These are phyloP conservation scores for Nemophila menziesii DNA, from an alignment of 257 asterid genomes.

Conservation along the genomic window DNA sequence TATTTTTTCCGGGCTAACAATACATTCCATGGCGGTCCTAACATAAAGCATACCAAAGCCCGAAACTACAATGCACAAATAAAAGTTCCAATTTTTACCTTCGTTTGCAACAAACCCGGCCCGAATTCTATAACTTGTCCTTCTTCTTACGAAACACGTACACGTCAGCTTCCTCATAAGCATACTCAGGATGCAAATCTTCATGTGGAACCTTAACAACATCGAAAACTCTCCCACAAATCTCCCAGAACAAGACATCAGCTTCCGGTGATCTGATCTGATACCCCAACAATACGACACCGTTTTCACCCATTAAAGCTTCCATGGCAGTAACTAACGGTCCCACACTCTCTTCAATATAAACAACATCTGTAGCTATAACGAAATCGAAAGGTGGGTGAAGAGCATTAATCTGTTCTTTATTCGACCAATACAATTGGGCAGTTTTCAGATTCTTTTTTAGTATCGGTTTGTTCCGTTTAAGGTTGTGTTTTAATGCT, in stretches of 20 bases:
- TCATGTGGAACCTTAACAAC: slow-evolving; percentile 65
- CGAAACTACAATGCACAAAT: too few relatives aligned
- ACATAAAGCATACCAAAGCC: too few relatives aligned
- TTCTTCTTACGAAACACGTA: slow-evolving; percentile 61
- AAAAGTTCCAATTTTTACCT: too few relatives aligned
- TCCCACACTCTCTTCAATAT: slow-evolving; percentile 72
- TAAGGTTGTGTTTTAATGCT: slow-evolving; percentile 72
- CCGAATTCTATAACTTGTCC: slow-evolving; percentile 8
- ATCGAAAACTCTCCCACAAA: slow-evolving; percentile 41
- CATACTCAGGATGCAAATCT: slow-evolving; percentile 84
- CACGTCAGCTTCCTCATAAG: slow-evolving; percentile 73
- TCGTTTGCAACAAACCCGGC: too few relatives aligned
- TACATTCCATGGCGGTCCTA: too few relatives aligned
- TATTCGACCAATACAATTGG: slow-evolving; percentile 64
- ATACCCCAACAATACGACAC: slow-evolving; percentile 74
- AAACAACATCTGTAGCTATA: slow-evolving; percentile 84
- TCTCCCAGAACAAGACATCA: slow-evolving; percentile 60
- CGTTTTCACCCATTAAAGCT: slow-evolving; percentile 53
- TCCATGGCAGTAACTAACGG: slow-evolving; percentile 63
- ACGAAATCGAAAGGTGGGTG: slow-evolving; percentile 70
- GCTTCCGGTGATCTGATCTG: slow-evolving; percentile 93
- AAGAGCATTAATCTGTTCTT: slow-evolving; percentile 42
- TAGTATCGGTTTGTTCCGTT: slow-evolving; percentile 58
- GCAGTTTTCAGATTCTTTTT: slow-evolving; percentile 52
- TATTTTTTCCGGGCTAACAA: too few relatives aligned